phyloP scores from a whole-genome alignment of 495 filamentous ascomycete genomes.

The Delitschia confertaspora region DNA sequence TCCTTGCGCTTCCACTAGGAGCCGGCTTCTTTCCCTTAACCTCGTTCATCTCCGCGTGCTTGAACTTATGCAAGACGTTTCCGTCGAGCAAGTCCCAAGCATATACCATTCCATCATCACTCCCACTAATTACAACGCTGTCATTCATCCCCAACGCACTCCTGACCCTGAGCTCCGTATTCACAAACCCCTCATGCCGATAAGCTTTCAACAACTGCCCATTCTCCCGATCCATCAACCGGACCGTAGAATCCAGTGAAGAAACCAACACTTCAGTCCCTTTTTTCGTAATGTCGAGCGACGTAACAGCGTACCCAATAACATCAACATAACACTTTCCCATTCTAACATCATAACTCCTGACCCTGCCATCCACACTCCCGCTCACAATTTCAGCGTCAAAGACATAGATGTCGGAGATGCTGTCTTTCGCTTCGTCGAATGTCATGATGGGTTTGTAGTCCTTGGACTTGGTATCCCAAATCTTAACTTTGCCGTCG shows the following conservation, averaged over 20 bases:
- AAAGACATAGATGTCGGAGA: slow-evolving; percentile 51
- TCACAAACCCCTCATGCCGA: slow-evolving; percentile 31
- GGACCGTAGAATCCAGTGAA: slow-evolving; percentile 63
- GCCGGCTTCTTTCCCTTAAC: background rate
- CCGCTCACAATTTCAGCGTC: slow-evolving; percentile 56
- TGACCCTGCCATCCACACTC: slow-evolving; percentile 77
- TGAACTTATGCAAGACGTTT: slow-evolving; percentile 43
- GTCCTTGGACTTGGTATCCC: slow-evolving; percentile 60
- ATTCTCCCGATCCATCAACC: slow-evolving; percentile 70
- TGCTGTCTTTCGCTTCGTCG: slow-evolving; percentile 66
- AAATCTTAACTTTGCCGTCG: slow-evolving; percentile 76
- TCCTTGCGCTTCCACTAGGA: slow-evolving; percentile 42
- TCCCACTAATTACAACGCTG: slow-evolving; percentile 71
- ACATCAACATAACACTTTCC: slow-evolving; percentile 68
- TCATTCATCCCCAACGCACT: slow-evolving; percentile 45
- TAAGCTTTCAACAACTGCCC: slow-evolving; percentile 71
- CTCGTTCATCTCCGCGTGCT: slow-evolving; percentile 24
- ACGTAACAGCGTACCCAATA: slow-evolving; percentile 54
- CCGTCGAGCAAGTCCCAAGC: slow-evolving; percentile 87
- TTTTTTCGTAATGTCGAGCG: slow-evolving; percentile 57
- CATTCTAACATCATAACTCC: slow-evolving; percentile 81
- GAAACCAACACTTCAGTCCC: slow-evolving; percentile 67
- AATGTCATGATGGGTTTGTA: slow-evolving; percentile 70
- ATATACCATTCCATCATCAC: slow-evolving; percentile 69
- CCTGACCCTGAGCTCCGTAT: slow-evolving; percentile 31